phyloP scores from a whole-genome alignment of 805 yeast species.

The Starmerella powellii region DNA sequence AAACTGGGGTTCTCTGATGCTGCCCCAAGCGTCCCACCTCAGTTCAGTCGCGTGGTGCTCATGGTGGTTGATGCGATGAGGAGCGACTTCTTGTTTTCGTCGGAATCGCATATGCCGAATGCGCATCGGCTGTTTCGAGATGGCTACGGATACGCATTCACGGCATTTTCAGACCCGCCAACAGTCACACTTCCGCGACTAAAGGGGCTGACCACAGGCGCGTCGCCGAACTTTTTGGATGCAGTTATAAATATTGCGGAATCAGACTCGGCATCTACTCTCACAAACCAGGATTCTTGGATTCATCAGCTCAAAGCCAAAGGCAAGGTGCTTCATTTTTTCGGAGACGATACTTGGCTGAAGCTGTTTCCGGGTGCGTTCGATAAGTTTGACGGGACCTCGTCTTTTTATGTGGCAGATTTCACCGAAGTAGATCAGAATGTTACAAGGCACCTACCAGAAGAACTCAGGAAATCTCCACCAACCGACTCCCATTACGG shows the following conservation, averaged over 20 bases:
- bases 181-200: constrained; percentile 91
- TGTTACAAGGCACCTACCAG: constrained; percentile 74
- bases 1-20: constrained; percentile 40
- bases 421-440: constrained; percentile 87
- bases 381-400: constrained; percentile 65
- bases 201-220: constrained; percentile 65
- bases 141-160: constrained; percentile 73
- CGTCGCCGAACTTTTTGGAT: constrained; percentile 86
- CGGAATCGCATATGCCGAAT: constrained; percentile 48
- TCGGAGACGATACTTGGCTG: constrained; percentile 97
- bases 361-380: constrained; percentile 71
- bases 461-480: constrained; percentile 47
- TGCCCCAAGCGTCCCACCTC: constrained; percentile 26
- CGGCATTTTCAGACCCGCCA: constrained; percentile 89
- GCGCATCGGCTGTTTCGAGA: constrained; percentile 51
- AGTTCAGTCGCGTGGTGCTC: constrained; percentile 56
- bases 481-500: too few relatives aligned
- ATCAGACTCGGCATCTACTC: constrained; percentile 59
- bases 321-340: constrained; percentile 54
- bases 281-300: constrained; percentile 80
- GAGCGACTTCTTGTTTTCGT: constrained; percentile 67
- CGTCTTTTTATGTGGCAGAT: constrained; percentile 88
- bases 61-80: constrained; percentile 91
- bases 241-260: constrained; percentile 91
- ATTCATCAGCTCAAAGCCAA: constrained; percentile 45